These are phyloP conservation scores for Marchantia paleacea DNA, from an alignment of 225 moss, liverwort and hornwort genomes.

Conservation along the genomic window DNA sequence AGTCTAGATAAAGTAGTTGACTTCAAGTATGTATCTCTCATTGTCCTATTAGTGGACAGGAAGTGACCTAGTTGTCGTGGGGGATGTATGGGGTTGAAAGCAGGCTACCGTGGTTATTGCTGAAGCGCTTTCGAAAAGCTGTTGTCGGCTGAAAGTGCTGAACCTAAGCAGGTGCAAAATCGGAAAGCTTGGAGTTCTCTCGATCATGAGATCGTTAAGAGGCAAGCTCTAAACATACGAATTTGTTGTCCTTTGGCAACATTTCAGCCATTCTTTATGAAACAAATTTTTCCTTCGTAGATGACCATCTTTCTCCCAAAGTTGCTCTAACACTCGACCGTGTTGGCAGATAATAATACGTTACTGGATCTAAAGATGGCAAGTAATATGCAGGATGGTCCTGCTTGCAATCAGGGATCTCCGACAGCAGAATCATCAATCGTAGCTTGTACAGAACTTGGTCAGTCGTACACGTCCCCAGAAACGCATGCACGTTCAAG, in stretches of 20 bases:
- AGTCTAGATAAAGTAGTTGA: not conserved
- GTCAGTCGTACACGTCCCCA: not conserved
- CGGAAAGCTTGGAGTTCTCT: conserved; percentile 50
- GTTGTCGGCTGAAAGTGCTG: conserved; percentile 71
- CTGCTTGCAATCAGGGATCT: not conserved
- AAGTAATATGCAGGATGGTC: conserved; percentile 13
- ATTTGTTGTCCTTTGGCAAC: not conserved
- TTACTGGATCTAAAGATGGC: conserved; percentile 42
- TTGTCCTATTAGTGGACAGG: not conserved
- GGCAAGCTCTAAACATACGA: conserved; percentile 32
- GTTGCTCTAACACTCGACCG: not conserved
- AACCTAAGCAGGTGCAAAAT: conserved; percentile 68
- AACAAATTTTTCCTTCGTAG: not conserved
- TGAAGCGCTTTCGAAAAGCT: conserved; percentile 50
- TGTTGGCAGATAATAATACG: conserved; percentile 27
- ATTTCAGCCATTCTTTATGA: not conserved
- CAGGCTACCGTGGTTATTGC: conserved; percentile 65
- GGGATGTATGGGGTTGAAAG: not conserved
- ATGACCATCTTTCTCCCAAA: not conserved
- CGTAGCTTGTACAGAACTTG: not conserved
- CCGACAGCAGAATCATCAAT: not conserved
- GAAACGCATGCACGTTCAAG: not conserved
- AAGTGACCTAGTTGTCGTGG: not conserved
- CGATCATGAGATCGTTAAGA: conserved; percentile 60
- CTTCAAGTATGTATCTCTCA: not conserved